Base-by-base conservation (phyloP, 352 stramenopile species). In the Pythium aristosporum region DNA sequence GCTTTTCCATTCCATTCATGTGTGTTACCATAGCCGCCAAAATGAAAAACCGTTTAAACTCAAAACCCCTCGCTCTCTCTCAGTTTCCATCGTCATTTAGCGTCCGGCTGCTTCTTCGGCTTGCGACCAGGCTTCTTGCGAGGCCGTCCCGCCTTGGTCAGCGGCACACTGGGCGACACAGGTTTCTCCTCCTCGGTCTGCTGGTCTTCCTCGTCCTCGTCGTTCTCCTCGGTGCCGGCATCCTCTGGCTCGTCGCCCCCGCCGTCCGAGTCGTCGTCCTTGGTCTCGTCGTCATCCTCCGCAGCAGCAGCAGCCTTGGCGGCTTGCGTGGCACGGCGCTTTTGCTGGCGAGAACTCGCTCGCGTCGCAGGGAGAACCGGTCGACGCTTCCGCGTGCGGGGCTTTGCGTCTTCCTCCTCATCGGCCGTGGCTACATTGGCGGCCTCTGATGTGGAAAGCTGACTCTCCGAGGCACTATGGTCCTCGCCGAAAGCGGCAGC, bases 281-380 rank as follows among this genome's bases (percentile, higher is more conserved):
- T 47, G 10, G 57, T 49, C 16, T 67, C 70, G n/a, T 64, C 54
- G 5, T 51, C 68, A 13, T 57, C 68, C 9, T 65, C 60, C 25
- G 37, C 57, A 30, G 48, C 57, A 28, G 48, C 68, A 7, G 68
- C 63, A 15, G 75, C 78, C 21, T 76, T 72, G 3, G 66, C 70
- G 0, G 73, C 73, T 9, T 71, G 75, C 21, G 70, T 75, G 0
- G 77, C 77, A 11, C 80, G 69, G 9, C 78, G 73, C 48, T 89
- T 90, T 46, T 82, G 72, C 61, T 91, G 81, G 23, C 83, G 80
- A 18, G 83, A 92, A 47, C 83, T 92, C 36, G 63, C 70, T 28
- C 83, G 77, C 34, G 83, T 92, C 34, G 83, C 81, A 5, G 71
- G 77, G 2, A 81, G 46, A 13, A 82, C 64, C 0, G 76, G 73